Conservation (phyloP, 2,329 filamentous ascomycete genomes). For the Fusarium palustre region DNA sequence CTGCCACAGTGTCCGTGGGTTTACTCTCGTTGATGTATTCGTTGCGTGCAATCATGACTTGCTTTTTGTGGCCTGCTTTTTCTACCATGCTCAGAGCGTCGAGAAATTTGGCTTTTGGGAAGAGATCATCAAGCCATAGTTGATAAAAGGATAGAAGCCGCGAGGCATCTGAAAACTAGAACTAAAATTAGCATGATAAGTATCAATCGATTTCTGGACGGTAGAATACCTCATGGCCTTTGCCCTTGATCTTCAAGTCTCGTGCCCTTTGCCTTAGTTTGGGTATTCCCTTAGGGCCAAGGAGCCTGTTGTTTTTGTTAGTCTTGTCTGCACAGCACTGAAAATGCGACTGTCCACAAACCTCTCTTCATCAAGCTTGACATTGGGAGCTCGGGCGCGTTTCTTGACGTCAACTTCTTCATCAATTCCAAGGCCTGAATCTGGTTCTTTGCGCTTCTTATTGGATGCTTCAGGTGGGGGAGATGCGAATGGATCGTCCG, state of each 20-base stretch:
- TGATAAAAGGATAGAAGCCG: slow-evolving; percentile 91
- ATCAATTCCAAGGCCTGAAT: slow-evolving; percentile 79
- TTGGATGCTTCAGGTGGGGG: slow-evolving; percentile 55
- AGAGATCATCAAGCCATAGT: slow-evolving; percentile 95
- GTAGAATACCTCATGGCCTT: slow-evolving; percentile 82
- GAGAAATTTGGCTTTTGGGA: slow-evolving; percentile 91
- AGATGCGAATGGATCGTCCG: slow-evolving; percentile 62
- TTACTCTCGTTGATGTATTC: slow-evolving; percentile 87
- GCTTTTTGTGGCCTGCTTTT: slow-evolving; percentile 88
- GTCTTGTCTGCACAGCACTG: not conserved
- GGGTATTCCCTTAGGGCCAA: slow-evolving; percentile 86
- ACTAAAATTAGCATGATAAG: not conserved
- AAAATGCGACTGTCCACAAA: slow-evolving; percentile 49
- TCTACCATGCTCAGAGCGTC: slow-evolving; percentile 93
- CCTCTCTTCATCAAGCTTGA: slow-evolving; percentile 89
- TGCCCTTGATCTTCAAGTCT: slow-evolving; percentile 85
- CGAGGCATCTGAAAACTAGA: slow-evolving; percentile 83
- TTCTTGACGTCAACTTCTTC: slow-evolving; percentile 86
- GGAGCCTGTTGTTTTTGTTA: slow-evolving; percentile 64
- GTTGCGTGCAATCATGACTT: slow-evolving; percentile 77
- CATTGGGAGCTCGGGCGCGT: slow-evolving; percentile 75
- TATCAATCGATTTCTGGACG: not conserved
- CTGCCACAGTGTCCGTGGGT: slow-evolving; percentile 57
- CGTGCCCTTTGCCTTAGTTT: slow-evolving; percentile 79
- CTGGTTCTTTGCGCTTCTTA: slow-evolving; percentile 63